Conservation (phyloP, 2,329 filamentous ascomycete genomes). For the Chaetomiaceae sp. region DNA sequence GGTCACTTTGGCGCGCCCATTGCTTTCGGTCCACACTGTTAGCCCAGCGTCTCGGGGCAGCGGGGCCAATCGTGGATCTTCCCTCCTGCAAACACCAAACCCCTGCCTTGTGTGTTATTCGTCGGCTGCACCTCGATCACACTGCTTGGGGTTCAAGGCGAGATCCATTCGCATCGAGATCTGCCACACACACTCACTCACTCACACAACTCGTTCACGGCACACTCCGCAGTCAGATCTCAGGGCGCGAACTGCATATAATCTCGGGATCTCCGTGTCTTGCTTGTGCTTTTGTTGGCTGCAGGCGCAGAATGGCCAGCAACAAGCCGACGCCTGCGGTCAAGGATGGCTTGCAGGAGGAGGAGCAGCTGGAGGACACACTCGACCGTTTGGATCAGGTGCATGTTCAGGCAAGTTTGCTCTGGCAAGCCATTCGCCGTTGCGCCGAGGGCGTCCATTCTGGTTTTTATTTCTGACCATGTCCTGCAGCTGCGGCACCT, state of each 20-base stretch:
- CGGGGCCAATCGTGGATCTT: too few relatives aligned
- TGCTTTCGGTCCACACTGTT: too few relatives aligned
- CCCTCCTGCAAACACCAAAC: too few relatives aligned
- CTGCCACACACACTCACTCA: too few relatives aligned
- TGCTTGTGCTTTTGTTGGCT: neutral
- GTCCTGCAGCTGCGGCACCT: conserved; percentile 39
- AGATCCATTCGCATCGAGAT: too few relatives aligned
- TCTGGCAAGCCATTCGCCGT: conserved; percentile 4
- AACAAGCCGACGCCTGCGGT: conserved; percentile 4
- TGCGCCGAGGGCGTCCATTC: neutral
- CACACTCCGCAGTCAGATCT: too few relatives aligned
- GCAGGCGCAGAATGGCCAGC: conserved; percentile 17
- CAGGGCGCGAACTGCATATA: too few relatives aligned
- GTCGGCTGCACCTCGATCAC: too few relatives aligned
- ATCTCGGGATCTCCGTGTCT: neutral
- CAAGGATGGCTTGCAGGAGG: conserved; percentile 34
- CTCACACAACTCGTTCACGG: neutral
- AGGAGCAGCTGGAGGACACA: conserved; percentile 44
- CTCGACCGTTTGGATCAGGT: conserved; percentile 47
- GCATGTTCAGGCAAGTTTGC: conserved; percentile 44
- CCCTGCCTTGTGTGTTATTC: too few relatives aligned
- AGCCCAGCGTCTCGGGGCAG: too few relatives aligned
- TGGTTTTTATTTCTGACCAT: conserved; percentile 12
- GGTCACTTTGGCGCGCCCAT: too few relatives aligned
- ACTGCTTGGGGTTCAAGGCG: too few relatives aligned